These are phyloP conservation scores for Leucocoprinus leucothites DNA, from an alignment of 768 basidiomycete species.

Conservation along the genomic window DNA sequence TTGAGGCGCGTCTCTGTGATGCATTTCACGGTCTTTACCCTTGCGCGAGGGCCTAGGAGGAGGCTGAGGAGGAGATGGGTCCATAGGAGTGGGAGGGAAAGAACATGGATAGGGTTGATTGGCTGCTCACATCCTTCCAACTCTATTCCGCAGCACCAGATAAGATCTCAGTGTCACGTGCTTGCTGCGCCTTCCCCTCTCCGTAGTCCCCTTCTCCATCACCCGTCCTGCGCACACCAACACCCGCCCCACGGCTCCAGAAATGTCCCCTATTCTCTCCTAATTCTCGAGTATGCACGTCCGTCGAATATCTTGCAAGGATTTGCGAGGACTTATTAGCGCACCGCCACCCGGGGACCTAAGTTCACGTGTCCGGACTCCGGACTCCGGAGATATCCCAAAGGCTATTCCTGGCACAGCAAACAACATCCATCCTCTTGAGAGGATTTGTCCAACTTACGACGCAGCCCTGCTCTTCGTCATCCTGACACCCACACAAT, in stretches of 20 bases:
- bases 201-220: conserved; percentile 4
- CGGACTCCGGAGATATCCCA: conserved; percentile 5
- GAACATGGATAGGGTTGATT: conserved; percentile 10
- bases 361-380: neutral
- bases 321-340: too few relatives aligned
- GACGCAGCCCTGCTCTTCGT: too few relatives aligned
- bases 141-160: conserved; percentile 14
- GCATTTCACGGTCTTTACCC: conserved; percentile 40
- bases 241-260: neutral
- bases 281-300: too few relatives aligned
- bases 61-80: conserved; percentile 3
- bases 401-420: conserved; percentile 7
- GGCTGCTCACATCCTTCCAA: conserved; percentile 7
- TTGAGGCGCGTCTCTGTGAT: conserved; percentile 24
- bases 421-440: conserved; percentile 7
- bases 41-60: conserved; percentile 30
- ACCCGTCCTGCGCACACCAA: neutral
- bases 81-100: conserved; percentile 18
- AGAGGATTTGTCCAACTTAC: conserved; percentile 2
- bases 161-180: conserved; percentile 14
- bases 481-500: neutral
- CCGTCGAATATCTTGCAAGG: too few relatives aligned
- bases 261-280: neutral
- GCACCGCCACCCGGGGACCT: conserved; percentile 7
- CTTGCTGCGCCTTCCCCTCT: conserved; percentile 11